Conservation (phyloP, 225 moss, liverwort and hornwort species). For the Thuidium tamariscinum region DNA sequence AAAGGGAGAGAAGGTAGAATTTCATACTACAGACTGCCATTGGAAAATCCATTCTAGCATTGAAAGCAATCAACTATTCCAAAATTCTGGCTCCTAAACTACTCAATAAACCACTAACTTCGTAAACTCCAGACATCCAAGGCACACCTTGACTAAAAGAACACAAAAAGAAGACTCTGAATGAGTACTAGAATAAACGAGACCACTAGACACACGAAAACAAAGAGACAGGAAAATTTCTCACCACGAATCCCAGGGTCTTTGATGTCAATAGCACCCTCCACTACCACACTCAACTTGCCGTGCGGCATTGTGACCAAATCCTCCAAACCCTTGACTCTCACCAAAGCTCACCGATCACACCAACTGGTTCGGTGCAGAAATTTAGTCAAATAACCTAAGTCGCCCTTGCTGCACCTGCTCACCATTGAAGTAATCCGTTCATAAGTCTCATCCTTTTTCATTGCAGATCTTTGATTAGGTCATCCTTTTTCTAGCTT, state of each 20-base stretch:
- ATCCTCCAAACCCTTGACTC: not conserved
- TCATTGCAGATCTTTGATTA: not conserved
- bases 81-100: not conserved
- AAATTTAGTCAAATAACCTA: not conserved
- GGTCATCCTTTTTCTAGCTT: not conserved
- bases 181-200: not conserved
- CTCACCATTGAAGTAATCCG: not conserved
- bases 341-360: not conserved
- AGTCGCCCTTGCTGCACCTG: not conserved
- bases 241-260: not conserved
- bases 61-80: not conserved
- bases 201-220: not conserved
- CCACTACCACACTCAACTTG: constrained; percentile 2
- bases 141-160: not conserved
- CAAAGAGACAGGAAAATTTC: not conserved
- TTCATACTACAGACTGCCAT: not conserved
- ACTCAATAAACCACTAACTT: not conserved
- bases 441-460: not conserved
- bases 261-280: not conserved
- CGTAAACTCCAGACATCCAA: not conserved
- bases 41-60: not conserved
- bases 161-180: not conserved
- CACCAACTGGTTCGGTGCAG: not conserved
- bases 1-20: not conserved
- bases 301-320: constrained; percentile 10